Base-by-base conservation (phyloP, 495 filamentous ascomycete genomes). In the Evansstolkia leycettana region DNA sequence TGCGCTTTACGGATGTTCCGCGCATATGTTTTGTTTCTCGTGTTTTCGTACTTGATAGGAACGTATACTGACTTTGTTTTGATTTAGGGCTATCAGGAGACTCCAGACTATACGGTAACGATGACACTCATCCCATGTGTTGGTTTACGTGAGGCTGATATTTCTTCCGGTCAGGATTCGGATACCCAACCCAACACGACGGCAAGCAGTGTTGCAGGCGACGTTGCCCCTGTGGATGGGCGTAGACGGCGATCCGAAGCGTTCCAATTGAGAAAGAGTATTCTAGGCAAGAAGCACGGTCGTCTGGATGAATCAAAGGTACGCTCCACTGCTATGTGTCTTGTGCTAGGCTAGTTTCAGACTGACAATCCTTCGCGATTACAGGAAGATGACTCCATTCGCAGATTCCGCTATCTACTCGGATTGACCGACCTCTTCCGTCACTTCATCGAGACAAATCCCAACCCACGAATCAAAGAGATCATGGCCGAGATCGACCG, bases 371-470 rank as follows among this genome's bases (percentile, higher is more conserved):
- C n/a, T 8, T 31, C 1, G 33, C 15, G 31, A 41, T 34, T 19
- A 36, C 48, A 93, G 85, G 89, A 95, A 60, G 84, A 94, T 65
- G 92, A 99, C 48, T 88, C 87, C 0, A 84, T 94, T 51, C 77
- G 90, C 45, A 72, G 92, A 52, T 98, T 96, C 54, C 83, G 87
- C 33, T 96, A 99, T 51, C 78, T 99, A 1, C 73, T 99, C 5
- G 92, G 92, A 17, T 66, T 96, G 32, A 99, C 92, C 30, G 92
- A 99, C 51, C 73, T 99, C 14, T 99, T 99, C 67, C 83, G 92
- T 41, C 92, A 99, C 59, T 99, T 99, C 58, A 99, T 99, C 63
- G 87, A 95, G 50, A 81, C 87, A 13, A 99, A 93, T 51, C 90
- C 87, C 2, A 84, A 95, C 45, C 88, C 88, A 0, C 77, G 77